These are phyloP conservation scores for Camillea tinctor DNA, from an alignment of 2,329 filamentous ascomycete genomes.

Conservation along the genomic window DNA sequence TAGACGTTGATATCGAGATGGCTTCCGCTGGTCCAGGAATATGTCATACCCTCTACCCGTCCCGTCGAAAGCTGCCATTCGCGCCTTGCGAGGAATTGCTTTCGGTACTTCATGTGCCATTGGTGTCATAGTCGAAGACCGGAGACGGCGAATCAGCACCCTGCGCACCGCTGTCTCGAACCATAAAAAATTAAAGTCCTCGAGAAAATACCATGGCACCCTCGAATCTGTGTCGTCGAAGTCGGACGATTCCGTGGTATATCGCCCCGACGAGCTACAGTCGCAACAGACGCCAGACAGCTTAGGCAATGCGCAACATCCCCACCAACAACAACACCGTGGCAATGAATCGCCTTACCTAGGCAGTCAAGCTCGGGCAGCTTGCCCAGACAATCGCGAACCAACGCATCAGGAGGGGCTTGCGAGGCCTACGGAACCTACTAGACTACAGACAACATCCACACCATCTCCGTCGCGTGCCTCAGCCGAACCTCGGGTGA, in stretches of 20 bases:
- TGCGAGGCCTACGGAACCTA: not conserved
- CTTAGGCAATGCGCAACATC: not conserved
- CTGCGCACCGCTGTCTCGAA: slow-evolving; percentile 51
- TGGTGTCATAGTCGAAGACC: slow-evolving; percentile 55
- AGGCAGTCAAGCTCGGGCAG: not conserved
- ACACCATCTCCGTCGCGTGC: not conserved
- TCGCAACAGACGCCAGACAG: slow-evolving; percentile 16
- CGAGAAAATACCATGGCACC: slow-evolving; percentile 30
- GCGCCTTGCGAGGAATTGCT: slow-evolving; percentile 54
- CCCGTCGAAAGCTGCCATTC: slow-evolving; percentile 55
- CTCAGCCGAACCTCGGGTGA: not conserved
- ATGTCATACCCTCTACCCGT: slow-evolving; percentile 50
- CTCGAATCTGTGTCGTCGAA: slow-evolving; percentile 12
- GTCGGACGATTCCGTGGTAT: slow-evolving; percentile 16
- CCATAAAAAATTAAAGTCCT: slow-evolving; percentile 49
- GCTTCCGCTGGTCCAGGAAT: slow-evolving; percentile 8
- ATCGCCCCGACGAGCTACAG: slow-evolving; percentile 12
- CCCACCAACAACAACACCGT: slow-evolving; percentile 1
- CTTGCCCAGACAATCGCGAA: not conserved
- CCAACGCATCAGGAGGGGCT: not conserved
- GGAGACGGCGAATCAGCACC: slow-evolving; percentile 52
- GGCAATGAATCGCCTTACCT: not conserved
- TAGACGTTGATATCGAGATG: slow-evolving; percentile 13
- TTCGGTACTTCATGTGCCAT: slow-evolving; percentile 58
- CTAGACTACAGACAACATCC: not conserved